A percentile compares a stretch with the other conserved stretches of the same genome.
These are phyloP conservation scores for Torulaspora delbrueckii DNA, from an alignment of 805 yeast genomes.

Conservation along the genomic window DNA sequence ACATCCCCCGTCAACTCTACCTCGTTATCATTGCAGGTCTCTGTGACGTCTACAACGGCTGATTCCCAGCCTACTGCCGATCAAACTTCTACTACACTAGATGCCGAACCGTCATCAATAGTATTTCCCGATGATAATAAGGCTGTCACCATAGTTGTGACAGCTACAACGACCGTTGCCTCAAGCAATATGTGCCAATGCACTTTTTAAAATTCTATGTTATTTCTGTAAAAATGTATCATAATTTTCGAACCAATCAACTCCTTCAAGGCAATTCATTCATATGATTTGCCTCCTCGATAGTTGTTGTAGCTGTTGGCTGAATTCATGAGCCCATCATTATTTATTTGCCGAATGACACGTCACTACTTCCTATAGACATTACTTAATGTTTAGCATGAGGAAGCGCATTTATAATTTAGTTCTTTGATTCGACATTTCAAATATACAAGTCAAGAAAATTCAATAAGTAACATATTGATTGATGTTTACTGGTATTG, in stretches of 20 bases:
- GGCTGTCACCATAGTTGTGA: not conserved
- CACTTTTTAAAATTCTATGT: not conserved
- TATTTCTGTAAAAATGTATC: not conserved
- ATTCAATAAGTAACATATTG: not conserved
- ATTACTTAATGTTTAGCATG: no score
- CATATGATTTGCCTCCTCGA: no score
- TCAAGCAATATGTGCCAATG: not conserved
- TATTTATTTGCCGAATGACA: not conserved
- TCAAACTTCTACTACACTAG: not conserved
- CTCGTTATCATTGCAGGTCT: no score
- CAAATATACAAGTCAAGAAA: not conserved
- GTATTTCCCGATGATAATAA: not conserved
- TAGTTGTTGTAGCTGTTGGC: no score
- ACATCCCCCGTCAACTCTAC: no score
- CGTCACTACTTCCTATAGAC: not conserved
- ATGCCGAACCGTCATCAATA: not conserved
- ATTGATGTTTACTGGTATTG: slow-evolving; percentile 89
- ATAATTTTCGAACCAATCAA: not conserved
- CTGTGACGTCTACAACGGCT: no score
- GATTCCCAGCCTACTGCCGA: not conserved
- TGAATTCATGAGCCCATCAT: no score
- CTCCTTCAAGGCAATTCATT: no score
- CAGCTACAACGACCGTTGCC: not conserved
- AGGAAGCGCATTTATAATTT: not conserved
- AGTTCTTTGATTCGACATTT: not conserved